Evolutionary conservation across 208 protist genomes (phyloP), one percentile per base, ranked within the genome.

Genomic region (Herpetomonas tarakana): DNA sequence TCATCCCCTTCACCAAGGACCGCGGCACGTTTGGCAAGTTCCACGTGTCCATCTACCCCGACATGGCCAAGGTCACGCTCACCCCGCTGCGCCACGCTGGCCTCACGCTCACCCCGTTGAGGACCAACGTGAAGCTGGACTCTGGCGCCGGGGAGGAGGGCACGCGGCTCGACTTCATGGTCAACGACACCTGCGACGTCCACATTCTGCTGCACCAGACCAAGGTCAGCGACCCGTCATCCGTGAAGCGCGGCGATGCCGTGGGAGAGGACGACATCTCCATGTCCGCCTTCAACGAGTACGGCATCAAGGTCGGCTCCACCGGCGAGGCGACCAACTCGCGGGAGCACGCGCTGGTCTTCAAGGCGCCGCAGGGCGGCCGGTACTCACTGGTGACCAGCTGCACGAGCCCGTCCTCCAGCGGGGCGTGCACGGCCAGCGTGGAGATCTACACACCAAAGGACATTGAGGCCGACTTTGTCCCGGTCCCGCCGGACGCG

Each of bases 1-100:
- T 93, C 18, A 72, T 93, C 21, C 87, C 87, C 30, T 93, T 88
- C 68, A 91, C 87, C 30, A 78, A 89, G 68, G 74, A 84, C 53
- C 81, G 81, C 58, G 81, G 81, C 53, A 80, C 74, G 49, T 52
- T 69, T 31, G 83, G 81, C 39, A 70, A 77, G 30, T 93, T 93
- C 59, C 47, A 68, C 49, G 62, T 93, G n/a, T 91, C 87, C 53
- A 77, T 93, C 62, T 93, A 93, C 68, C 87, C 81, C 29, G 83
- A 81, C 61, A 78, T 91, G 70, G 70, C 80, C 16, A 83, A 86
- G 58, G 81, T 91, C 12, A 87, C 76, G 18, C 68, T 94, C 39
- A 88, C 84, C 9, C 87, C 87, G 44, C 55, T 94, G 38, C 78
- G 84, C 38, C 73, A 78, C 63, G 87, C 76, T 7, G 74, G 67